Evolutionary conservation across 495 filamentous ascomycete genomes (phyloP).

Genomic region (Cercophora sp.): DNA sequence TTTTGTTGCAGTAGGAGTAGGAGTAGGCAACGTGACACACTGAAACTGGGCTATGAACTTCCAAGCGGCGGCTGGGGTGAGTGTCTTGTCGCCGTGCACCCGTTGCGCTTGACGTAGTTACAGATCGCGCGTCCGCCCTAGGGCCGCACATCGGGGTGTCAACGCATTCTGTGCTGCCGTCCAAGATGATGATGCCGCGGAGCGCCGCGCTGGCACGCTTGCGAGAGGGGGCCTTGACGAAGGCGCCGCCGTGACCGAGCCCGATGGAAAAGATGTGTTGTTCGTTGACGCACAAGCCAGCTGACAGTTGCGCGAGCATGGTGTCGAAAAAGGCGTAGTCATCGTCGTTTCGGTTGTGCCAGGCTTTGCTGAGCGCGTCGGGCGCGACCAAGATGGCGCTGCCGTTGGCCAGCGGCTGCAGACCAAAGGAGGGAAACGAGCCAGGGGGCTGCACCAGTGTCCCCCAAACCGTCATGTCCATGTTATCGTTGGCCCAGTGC

Average conservation of each 20-base stretch:
- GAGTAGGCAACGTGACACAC: too few species aligned
- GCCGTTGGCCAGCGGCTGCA: background rate
- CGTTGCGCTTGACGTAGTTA: conserved; percentile 3
- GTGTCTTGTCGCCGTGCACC: conserved; percentile 1
- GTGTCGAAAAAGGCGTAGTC: conserved; percentile 5
- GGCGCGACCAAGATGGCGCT: conserved; percentile 3
- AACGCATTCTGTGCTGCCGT: background rate
- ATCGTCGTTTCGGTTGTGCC: conserved; percentile 5
- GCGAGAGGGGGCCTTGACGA: background rate
- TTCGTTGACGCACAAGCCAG: conserved; percentile 2
- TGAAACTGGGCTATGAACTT: conserved; percentile 3
- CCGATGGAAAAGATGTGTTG: conserved; percentile 3
- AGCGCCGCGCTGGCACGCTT: background rate
- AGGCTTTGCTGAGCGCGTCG: conserved; percentile 5
- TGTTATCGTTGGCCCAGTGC: conserved; percentile 6
- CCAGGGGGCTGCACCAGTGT: background rate
- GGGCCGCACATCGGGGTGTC: background rate
- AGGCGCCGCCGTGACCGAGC: conserved; percentile 4
- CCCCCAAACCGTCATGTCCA: background rate
- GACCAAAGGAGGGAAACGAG: conserved; percentile 1
- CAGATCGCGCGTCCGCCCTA: background rate
- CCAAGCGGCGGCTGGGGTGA: background rate
- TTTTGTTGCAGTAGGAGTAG: too few species aligned
- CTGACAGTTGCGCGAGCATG: conserved; percentile 1
- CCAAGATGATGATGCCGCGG: conserved; percentile 5